Evolutionary conservation across 108 stramenopile genomes (phyloP).

Genomic region (Stephanodiscus triporus): DNA sequence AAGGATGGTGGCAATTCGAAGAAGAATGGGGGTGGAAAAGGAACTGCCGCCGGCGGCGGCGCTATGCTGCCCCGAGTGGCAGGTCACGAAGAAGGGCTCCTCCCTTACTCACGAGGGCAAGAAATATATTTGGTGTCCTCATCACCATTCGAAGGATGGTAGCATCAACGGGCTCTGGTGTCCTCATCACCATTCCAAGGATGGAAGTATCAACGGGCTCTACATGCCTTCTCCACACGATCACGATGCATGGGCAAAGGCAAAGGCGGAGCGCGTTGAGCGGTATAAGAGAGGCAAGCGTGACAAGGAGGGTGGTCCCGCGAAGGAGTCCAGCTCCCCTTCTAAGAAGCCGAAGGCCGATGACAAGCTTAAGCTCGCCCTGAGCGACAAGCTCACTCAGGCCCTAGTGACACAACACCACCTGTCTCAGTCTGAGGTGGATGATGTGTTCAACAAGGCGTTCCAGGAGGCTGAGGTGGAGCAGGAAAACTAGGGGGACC

Average conservation of each 20-base stretch:
- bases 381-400: background rate
- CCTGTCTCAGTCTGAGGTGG: background rate
- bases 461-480: background rate
- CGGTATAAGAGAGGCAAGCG: background rate
- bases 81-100: too few relatives aligned
- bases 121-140: background rate
- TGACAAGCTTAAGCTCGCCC: background rate
- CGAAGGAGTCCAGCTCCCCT: background rate
- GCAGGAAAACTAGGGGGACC: constrained; percentile 2
- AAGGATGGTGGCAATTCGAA: background rate
- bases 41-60: too few relatives aligned
- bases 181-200: too few relatives aligned
- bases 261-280: background rate
- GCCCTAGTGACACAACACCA: background rate
- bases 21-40: too few relatives aligned
- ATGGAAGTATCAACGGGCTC: background rate
- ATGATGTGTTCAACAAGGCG: background rate
- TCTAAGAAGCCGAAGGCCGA: background rate
- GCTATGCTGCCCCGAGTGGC: background rate
- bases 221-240: background rate
- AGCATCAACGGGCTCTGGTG: too few relatives aligned
- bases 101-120: too few relatives aligned
- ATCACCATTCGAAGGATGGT: too few relatives aligned
- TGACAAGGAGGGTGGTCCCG: background rate
- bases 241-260: background rate